Percentiles rank a stretch among this genome's conserved stretches.
These are phyloP conservation scores for Parietichytrium sp. DNA, from an alignment of 108 stramenopile genomes.

Conservation along the genomic window DNA sequence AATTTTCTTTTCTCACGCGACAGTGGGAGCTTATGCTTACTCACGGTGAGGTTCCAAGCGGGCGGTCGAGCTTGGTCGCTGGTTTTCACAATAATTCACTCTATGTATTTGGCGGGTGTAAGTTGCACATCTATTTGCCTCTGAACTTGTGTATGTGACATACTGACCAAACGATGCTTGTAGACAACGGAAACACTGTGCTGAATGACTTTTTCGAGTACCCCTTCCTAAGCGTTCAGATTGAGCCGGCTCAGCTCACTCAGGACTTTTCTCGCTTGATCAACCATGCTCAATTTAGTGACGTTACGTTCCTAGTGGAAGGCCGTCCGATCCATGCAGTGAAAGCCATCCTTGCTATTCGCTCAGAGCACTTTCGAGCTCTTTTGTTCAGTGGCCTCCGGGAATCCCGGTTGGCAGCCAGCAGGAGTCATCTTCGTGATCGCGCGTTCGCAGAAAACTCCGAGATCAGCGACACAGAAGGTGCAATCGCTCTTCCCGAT, in stretches of 20 bases:
- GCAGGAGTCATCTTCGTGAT: background rate
- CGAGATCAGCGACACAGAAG: background rate
- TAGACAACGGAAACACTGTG: constrained; percentile 79
- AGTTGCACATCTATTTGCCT: no score
- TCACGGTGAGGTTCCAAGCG: constrained; percentile 66
- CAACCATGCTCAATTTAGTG: constrained; percentile 54
- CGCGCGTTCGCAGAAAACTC: background rate
- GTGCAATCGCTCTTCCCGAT: constrained; percentile 70
- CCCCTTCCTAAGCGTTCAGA: constrained; percentile 72
- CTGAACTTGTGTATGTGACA: no score
- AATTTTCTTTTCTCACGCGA: constrained; percentile 65
- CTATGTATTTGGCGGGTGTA: constrained; percentile 81
- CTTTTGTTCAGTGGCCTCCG: constrained; percentile 60
- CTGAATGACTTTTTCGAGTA: constrained; percentile 92
- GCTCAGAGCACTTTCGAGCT: constrained; percentile 54
- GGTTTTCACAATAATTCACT: constrained; percentile 81
- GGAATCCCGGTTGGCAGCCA: constrained; percentile 41
- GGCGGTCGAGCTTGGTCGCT: constrained; percentile 81
- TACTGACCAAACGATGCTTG: no score
- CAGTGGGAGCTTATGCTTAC: constrained; percentile 66
- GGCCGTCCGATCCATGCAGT: constrained; percentile 51
- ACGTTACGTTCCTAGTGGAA: constrained; percentile 55
- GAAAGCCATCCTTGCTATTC: constrained; percentile 47
- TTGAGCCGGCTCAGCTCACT: constrained; percentile 74
- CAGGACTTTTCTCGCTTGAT: constrained; percentile 75